Base-by-base conservation (phyloP, 2,329 filamentous ascomycete species). In the Alternaria triticina region DNA sequence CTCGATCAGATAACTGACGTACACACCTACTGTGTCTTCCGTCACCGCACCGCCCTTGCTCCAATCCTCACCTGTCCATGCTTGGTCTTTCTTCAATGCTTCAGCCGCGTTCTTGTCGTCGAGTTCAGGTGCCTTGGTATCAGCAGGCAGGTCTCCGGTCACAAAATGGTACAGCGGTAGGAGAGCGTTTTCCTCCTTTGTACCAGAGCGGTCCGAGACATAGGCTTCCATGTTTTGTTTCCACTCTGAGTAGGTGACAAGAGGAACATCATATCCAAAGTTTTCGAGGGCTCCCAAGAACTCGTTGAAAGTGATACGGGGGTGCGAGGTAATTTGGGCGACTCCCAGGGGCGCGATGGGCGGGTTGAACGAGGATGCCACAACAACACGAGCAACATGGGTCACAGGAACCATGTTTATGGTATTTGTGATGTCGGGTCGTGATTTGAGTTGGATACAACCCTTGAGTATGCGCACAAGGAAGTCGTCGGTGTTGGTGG, bases 381-480 rank as follows among this genome's bases (percentile, higher is more conserved):
- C 88, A 25, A 97, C 91, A 8, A 97, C 87, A n/a, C 88, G 86
- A 1, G 90, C 88, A 36, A 97, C 94, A 69, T 97, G 93, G 66
- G 89, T 89, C 25, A 97, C 94, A 0, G 95, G 94, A 0, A 97
- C 91, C 79, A 90, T 89, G 82, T 97, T 98, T 79, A 97, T 89
- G 0, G 93, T 92, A 83, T 97, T 98, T 77, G 85, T 81, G 70
- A 97, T 96, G 69, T 87, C 86, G 1, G 94, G 95, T 0, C 93
- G 86, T 3, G 86, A 85, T 3, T 83, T 83, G 3, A 97, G 84
- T 80, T 98, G 94, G 54, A 97, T 84, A 73, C 93, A 97, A 61
- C 93, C 94, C 82, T 97, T 97, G 60, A 90, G 82, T 82, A 97
- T 88, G 43, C 95, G 89, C 68, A 97, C 87, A 7, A 98, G 82